Base-by-base conservation (phyloP, 1,284 basidiomycete genomes). In the Cutaneotrichosporon spelunceum region DNA sequence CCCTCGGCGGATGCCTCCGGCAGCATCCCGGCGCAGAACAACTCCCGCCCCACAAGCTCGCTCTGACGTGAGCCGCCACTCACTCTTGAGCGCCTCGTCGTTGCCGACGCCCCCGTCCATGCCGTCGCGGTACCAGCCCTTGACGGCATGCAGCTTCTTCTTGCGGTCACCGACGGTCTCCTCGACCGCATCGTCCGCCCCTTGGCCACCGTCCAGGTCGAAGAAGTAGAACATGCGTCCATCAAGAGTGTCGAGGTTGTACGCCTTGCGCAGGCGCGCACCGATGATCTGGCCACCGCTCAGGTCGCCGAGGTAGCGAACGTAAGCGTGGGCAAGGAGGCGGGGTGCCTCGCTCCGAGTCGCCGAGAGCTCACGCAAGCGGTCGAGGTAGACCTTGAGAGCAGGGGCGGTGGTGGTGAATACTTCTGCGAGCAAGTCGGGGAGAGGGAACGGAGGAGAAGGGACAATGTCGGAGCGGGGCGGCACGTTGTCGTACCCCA, bases 301-400 rank as follows among this genome's bases (percentile, higher is more conserved):
- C 34, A 92, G 82, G 76, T 93, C 90, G 60, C 90, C 90, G n/a
- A 93, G 83, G 78, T 92, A 92, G 39, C 90, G 84, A 19, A 90
- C 88, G 72, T 91, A 91, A 0, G 89, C 83, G 75, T 92, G 90
- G 0, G 89, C 86, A 16, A 92, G 83, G 24, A 92, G 83, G 1
- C 83, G 78, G 0, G 86, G 84, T 59, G 86, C 83, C 4, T 73
- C 61, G 45, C 81, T 75, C 48, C 81, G 71, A 9, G 82, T 76
- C 52, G 87, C 77, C 24, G 80, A 70, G 42, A 83, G 72, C 42
- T 86, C 79, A 48, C 83, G 82, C 47, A 82, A 60, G 61, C 79
- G 79, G 21, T 78, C 66, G 56, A 85, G 75, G 77, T 90, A 91
- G 7, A 75, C 77, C 2, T 76, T 66, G 24, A 91, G 79, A 3